Evolutionary conservation across 2,329 filamentous ascomycete species (phyloP).

Genomic region (Aspergillus udagawae): DNA sequence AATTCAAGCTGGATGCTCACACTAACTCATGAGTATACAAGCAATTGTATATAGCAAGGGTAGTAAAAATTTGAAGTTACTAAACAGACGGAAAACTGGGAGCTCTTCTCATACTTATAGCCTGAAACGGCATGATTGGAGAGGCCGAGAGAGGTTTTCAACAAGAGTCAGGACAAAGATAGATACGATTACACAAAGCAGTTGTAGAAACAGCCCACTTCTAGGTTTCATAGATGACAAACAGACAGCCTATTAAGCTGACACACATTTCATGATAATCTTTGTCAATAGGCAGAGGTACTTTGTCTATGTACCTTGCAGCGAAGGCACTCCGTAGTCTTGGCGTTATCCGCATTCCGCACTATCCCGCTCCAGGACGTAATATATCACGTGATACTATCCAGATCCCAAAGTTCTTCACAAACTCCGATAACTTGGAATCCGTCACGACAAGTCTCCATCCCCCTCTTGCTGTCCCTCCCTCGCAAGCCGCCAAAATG

Average conservation of each 20-base stretch:
- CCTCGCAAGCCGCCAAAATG: slow-evolving; percentile 26
- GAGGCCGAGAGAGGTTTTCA: neutral
- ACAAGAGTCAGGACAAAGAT: neutral
- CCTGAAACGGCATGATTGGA: neutral
- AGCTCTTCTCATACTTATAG: neutral
- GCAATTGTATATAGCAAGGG: too few relatives aligned
- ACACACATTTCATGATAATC: neutral
- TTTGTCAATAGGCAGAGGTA: neutral
- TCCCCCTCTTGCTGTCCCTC: neutral
- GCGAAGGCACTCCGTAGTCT: neutral
- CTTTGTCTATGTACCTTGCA: neutral
- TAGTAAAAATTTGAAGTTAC: too few relatives aligned
- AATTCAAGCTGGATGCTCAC: neutral
- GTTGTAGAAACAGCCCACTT: too few relatives aligned
- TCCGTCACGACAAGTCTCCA: neutral
- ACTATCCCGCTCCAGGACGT: neutral
- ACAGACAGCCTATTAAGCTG: neutral
- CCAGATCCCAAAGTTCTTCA: slow-evolving; percentile 6
- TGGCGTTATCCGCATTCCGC: neutral
- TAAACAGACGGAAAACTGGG: too few relatives aligned
- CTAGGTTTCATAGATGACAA: too few relatives aligned
- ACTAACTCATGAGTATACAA: neutral
- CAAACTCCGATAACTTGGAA: slow-evolving; percentile 8
- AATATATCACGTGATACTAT: neutral
- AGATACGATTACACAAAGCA: neutral